Evolutionary conservation across 108 stramenopile genomes (phyloP).

Genomic region (Pseudonitzschia pungens): DNA sequence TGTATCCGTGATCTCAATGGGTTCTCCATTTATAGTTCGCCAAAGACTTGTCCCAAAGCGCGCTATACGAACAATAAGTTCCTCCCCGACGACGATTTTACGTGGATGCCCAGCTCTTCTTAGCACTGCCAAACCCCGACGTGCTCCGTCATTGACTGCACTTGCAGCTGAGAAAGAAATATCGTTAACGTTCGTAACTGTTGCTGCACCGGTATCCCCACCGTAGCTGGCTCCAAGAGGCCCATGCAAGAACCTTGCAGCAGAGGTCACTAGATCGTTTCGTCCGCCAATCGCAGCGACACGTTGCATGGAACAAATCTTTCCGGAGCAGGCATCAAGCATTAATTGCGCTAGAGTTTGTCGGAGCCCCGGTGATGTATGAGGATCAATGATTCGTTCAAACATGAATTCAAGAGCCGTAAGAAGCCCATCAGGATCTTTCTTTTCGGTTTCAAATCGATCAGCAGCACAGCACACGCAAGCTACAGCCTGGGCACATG

Average conservation of each 20-base stretch:
- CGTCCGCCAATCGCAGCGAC: slow-evolving; percentile 70
- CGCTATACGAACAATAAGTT: slow-evolving; percentile 67
- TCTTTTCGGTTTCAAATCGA: slow-evolving; percentile 45
- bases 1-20: slow-evolving; percentile 3
- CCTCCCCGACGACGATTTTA: slow-evolving; percentile 41
- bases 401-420: slow-evolving; percentile 72
- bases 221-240: slow-evolving; percentile 80
- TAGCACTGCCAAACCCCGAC: slow-evolving; percentile 67
- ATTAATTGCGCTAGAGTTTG: slow-evolving; percentile 77
- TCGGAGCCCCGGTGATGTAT: slow-evolving; percentile 67
- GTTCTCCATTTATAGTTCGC: slow-evolving; percentile 86
- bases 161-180: slow-evolving; percentile 70
- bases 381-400: slow-evolving; percentile 62
- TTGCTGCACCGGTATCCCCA: slow-evolving; percentile 76
- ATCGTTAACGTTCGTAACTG: slow-evolving; percentile 57
- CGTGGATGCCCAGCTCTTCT: slow-evolving; percentile 57
- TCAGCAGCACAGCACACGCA: slow-evolving; percentile 85
- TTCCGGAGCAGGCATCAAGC: slow-evolving; percentile 86
- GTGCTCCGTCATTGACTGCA: slow-evolving; percentile 86
- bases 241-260: slow-evolving; percentile 68
- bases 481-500: slow-evolving; percentile 79
- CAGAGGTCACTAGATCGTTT: slow-evolving; percentile 54
- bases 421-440: slow-evolving; percentile 63
- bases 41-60: slow-evolving; percentile 77
- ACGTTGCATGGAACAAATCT: slow-evolving; percentile 83